Percentiles rank a stretch among this genome's conserved stretches.
phyloP scores from a whole-genome alignment of 129 eudicot genomes.

The Oenanthe sinensis region DNA sequence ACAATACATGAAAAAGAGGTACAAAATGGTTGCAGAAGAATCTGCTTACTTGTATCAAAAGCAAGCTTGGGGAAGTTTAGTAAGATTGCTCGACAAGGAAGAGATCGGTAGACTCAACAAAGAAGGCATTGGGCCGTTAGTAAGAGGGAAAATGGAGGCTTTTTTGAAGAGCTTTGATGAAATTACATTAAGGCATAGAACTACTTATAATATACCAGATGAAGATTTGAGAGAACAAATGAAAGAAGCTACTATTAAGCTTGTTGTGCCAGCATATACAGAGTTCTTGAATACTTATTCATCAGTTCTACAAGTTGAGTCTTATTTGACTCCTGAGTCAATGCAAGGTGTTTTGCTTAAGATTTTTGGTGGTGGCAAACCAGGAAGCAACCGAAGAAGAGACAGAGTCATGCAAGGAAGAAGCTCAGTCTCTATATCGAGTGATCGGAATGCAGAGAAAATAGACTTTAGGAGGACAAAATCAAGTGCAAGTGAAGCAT shows the following conservation, averaged over 20 bases:
- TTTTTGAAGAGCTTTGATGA: slow-evolving; percentile 56
- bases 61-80: slow-evolving; percentile 73
- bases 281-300: slow-evolving; percentile 39
- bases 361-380: slow-evolving; percentile 27
- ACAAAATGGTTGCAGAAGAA: slow-evolving; percentile 67
- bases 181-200: slow-evolving; percentile 41
- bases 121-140: slow-evolving; percentile 23
- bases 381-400: slow-evolving; percentile 10
- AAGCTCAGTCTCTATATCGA: slow-evolving; percentile 31
- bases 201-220: slow-evolving; percentile 46
- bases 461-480: slow-evolving; percentile 27
- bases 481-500: slow-evolving; percentile 40
- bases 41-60: slow-evolving; percentile 77
- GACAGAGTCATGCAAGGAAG: slow-evolving; percentile 30
- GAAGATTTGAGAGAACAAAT: slow-evolving; percentile 64
- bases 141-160: slow-evolving; percentile 47
- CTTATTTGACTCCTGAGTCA: slow-evolving; percentile 35
- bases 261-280: slow-evolving; percentile 50
- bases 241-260: slow-evolving; percentile 52
- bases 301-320: slow-evolving; percentile 26
- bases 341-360: slow-evolving; percentile 35
- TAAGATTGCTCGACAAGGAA: slow-evolving; percentile 49
- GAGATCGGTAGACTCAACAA: slow-evolving; percentile 24
- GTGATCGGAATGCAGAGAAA: slow-evolving; percentile 28
- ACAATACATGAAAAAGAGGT: slow-evolving; percentile 57